Evolutionary conservation across 2,329 filamentous ascomycete genomes (phyloP).

Genomic region (Neocatenulostroma microsporum): DNA sequence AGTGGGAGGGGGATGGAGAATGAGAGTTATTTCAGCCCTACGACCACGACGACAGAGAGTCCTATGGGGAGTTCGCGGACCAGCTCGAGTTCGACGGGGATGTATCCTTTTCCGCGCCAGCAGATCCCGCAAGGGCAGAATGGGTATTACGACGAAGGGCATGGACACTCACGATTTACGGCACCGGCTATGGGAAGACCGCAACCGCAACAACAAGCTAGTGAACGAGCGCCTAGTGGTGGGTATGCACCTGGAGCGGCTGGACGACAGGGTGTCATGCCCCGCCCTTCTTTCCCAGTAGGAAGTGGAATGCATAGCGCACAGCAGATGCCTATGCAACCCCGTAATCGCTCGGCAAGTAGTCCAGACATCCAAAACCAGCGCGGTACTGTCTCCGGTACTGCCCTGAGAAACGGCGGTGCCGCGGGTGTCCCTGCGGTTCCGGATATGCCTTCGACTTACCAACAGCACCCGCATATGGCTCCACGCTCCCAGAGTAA

Average conservation of each 20-base stretch:
- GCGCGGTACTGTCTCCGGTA: conserved; percentile 43
- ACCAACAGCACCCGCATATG: conserved; percentile 19
- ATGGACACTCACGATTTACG: conserved; percentile 56
- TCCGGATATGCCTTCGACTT: conserved; percentile 25
- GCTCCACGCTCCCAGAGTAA: conserved; percentile 70
- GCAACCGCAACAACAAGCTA: no score
- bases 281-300: conserved; percentile 63
- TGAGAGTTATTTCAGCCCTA: conserved; percentile 92
- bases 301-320: conserved; percentile 45
- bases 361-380: conserved; percentile 83
- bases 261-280: conserved; percentile 50
- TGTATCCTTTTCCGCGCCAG: conserved; percentile 74
- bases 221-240: conserved; percentile 34
- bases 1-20: conserved; percentile 46
- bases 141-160: conserved; percentile 57
- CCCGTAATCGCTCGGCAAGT: conserved; percentile 79
- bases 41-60: conserved; percentile 65
- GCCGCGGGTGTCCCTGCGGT: no score
- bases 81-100: conserved; percentile 59
- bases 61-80: conserved; percentile 58
- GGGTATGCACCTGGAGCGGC: conserved; percentile 50
- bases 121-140: conserved; percentile 54
- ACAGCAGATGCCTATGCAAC: conserved; percentile 39
- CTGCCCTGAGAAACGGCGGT: conserved; percentile 15
- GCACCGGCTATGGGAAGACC: conserved; percentile 74